A percentile compares a stretch with the other conserved stretches of the same genome.
These are phyloP conservation scores for Epithemia pelagica DNA, from an alignment of 108 stramenopile genomes.

Conservation along the genomic window DNA sequence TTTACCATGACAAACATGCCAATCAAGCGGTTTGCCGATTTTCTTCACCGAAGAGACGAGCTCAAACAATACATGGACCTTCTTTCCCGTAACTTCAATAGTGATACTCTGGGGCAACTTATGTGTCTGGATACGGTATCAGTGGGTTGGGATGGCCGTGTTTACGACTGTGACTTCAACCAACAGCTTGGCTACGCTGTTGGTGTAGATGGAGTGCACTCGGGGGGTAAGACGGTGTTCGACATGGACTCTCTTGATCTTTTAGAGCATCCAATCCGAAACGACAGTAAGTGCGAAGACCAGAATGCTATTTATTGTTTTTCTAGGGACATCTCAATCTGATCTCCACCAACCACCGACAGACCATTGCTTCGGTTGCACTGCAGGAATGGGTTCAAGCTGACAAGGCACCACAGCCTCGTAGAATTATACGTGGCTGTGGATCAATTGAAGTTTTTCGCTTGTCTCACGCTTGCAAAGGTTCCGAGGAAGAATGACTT, in stretches of 20 bases:
- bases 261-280: slow-evolving; percentile 57
- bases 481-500: too few species aligned
- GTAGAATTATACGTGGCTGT: slow-evolving; percentile 5
- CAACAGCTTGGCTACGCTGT: slow-evolving; percentile 90
- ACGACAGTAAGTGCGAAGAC: too few species aligned
- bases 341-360: too few species aligned
- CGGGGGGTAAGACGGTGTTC: slow-evolving; percentile 59
- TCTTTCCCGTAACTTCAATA: slow-evolving; percentile 91
- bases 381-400: slow-evolving; percentile 87
- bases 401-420: slow-evolving; percentile 80
- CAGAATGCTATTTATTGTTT: too few species aligned
- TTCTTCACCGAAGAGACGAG: slow-evolving; percentile 78
- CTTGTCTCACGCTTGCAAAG: too few species aligned
- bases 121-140: slow-evolving; percentile 86
- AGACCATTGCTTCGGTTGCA: slow-evolving; percentile 98
- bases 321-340: too few species aligned
- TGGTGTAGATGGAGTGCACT: slow-evolving; percentile 40
- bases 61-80: slow-evolving; percentile 95
- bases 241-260: slow-evolving; percentile 84
- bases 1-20: slow-evolving; percentile 99
- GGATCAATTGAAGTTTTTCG: too few species aligned
- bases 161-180: slow-evolving; percentile 97
- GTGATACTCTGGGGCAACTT: slow-evolving; percentile 61
- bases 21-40: slow-evolving; percentile 96
- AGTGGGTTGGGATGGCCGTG: slow-evolving; percentile 73